Base-by-base conservation (phyloP, 768 basidiomycete species). In the Boletus reticulatus region DNA sequence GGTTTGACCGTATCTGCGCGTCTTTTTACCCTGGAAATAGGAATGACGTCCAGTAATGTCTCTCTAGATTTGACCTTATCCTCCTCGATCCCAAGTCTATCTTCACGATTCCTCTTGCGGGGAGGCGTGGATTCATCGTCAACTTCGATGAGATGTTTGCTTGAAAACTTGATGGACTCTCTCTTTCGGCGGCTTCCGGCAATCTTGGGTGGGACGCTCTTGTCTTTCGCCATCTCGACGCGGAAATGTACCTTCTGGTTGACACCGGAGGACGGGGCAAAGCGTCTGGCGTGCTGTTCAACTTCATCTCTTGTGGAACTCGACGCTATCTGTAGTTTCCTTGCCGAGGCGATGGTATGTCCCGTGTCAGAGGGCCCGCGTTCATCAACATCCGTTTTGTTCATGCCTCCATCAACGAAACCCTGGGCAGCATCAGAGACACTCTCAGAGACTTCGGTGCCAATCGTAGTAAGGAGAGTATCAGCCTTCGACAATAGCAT, bases 1-100 rank as follows among this genome's bases (percentile, higher is more conserved):
- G 61, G 60, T 36, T 72, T 71, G 17, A 61, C 67, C 59, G 72
- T 73, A 58, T 68, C 73, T 4, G 65, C 65, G 55, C 68, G 71
- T 56, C 68, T 74, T 52, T 70, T 77, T 4, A 61, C 57, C 29
- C 56, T 52, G 24, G 55, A 48, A 19, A 29, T 46, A 8, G 60
- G 50, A 12, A 55, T 43, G 22, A 54, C 24, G 20, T 39, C 57
- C 19, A 24, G 36, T 5, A 24, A 32, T n/a, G 32, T 49, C 41
- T 53, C 45, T 14, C 49, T 48, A 32, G 22, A 32, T 17, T 49
- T 42, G 46, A 44, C n/a, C 13, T 39, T 53, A 34, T 58, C 34
- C 22, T 44, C 53, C 20, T 16, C 38, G 16, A 32, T 32, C 24
- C 20, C 43, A 32, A 39, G n/a, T 31, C 17, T 55, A 24, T 43